A percentile compares a stretch with the other conserved stretches of the same genome.
phyloP scores from a whole-genome alignment of 352 stramenopile genomes.

The Phytopythium delawarense region DNA sequence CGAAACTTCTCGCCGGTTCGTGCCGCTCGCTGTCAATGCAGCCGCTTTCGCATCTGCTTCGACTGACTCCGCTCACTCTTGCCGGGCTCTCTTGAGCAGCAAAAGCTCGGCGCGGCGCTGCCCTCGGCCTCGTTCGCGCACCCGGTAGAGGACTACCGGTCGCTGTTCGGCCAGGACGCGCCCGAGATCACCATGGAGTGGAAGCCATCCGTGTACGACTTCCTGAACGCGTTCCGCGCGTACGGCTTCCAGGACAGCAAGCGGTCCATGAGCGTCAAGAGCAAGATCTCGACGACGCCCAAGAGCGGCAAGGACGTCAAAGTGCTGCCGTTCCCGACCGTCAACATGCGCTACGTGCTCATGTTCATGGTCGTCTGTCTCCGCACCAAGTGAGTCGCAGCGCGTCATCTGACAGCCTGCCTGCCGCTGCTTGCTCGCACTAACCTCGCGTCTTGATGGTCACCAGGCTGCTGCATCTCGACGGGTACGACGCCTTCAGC shows the following conservation, averaged over 20 bases:
- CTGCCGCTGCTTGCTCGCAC: neutral
- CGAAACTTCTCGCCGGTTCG: slow-evolving; percentile 6
- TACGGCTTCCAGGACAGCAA: slow-evolving; percentile 85
- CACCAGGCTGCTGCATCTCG: slow-evolving; percentile 38
- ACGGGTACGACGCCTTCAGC: slow-evolving; percentile 78
- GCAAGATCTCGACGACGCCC: slow-evolving; percentile 53
- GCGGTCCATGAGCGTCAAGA: slow-evolving; percentile 77
- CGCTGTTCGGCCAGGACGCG: slow-evolving; percentile 24
- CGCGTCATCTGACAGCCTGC: neutral
- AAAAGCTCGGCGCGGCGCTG: slow-evolving; percentile 38
- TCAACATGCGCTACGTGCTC: slow-evolving; percentile 83
- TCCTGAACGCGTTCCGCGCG: slow-evolving; percentile 66
- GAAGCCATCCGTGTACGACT: slow-evolving; percentile 68
- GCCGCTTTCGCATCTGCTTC: neutral
- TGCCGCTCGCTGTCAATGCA: neutral
- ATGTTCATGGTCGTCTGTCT: slow-evolving; percentile 73
- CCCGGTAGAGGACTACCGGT: slow-evolving; percentile 45
- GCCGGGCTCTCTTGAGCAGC: slow-evolving; percentile 19
- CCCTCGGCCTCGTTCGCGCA: slow-evolving; percentile 46
- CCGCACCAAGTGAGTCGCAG: slow-evolving; percentile 37
- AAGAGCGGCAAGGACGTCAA: slow-evolving; percentile 15
- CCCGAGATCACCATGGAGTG: slow-evolving; percentile 57
- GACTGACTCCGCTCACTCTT: slow-evolving; percentile 21
- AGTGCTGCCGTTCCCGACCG: slow-evolving; percentile 51
- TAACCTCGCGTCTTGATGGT: slow-evolving; percentile 2